Base-by-base conservation (phyloP, 768 basidiomycete species). In the Stropharia rugosoannulata region DNA sequence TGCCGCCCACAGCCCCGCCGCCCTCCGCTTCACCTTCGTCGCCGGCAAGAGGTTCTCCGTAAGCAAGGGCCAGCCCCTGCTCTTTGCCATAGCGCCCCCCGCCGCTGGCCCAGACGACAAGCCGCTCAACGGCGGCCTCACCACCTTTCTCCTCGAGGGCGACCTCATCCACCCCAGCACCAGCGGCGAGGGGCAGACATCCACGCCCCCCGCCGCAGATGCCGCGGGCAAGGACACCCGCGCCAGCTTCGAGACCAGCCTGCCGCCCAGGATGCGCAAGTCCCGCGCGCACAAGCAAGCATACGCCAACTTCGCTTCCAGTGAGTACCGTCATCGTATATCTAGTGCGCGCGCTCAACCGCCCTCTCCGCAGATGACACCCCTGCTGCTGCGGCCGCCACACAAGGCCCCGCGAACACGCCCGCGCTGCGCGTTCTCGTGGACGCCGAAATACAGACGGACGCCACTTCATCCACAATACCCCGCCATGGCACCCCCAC, bases 21-120 rank as follows among this genome's bases (percentile, higher is more conserved):
- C 79, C 53, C 76, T 80, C 38, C 81, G 79, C 66, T 89, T 86
- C 65, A 81, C 78, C 64, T 72, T 89, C 11, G 85, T 86, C 65
- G 84, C 87, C 3, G 78, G 80, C 62, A 89, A 89, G 73, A 73
- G 82, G 57, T 84, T 89, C 66, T 83, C 83, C 64, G 80, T 87
- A 62, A 86, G 80, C 64, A 82, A 86, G 11, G 87, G 87, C 55
- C 86, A 86, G 69, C 84, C 86, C 70, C 81, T 89, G 49, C 74
- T 87, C 45, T 75, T 89, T 51, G 77, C 85, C 5, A 73, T 89
- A 35, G 77, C 76, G 39, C 74, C 77, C 25, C 77, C 66, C 29
- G 39, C 57, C 18, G 52, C 46, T 43, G 55, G 50, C 37, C 62
- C 61, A 39, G 63, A 60, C 35, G 32, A 44, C 43, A 59, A 58